Base-by-base conservation (phyloP, 2,329 filamentous ascomycete species). In the Pyricularia sp. region DNA sequence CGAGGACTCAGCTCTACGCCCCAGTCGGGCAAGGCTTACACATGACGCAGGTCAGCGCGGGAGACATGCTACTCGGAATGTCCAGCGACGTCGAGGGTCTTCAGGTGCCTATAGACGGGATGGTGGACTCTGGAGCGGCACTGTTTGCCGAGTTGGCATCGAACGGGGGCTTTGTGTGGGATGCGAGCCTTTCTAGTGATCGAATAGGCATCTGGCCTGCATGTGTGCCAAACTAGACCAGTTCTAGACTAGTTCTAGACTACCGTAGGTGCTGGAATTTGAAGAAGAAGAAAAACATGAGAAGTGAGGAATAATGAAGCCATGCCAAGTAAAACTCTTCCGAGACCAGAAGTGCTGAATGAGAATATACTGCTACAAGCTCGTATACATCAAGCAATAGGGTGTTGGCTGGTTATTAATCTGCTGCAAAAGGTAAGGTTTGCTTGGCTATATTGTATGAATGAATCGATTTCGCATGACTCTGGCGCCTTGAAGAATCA, bases 71-170 rank as follows among this genome's bases (percentile, higher is more conserved):
- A 4, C 58, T 61, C 25, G 58, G 58, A 9, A 61, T 61, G 58
- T 61, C 58, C 58, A 61, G 23, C 58, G 58, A 61, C 58, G 58
- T 61, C 58, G 58, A 61, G 58, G 58, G 58, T n/a, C 58, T 61
- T 26, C 58, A 61, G 23, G 58, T 61, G 58, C 58, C 58, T 11
- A 61, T 61, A 26, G 58, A 61, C 23, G 58, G 58, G 2, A 61
- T 61, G 58, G 58, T 26, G 23, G 58, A 61, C 58, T 26, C 25
- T n/a, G 58, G 58, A 61, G 58, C 58, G 58, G 58, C 58, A 12
- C 23, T 61, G 3, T 61, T 61, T 61, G 58, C n/a, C n/a, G 58
- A 61, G n/a, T 23, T 61, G 25, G 58, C 58, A 26, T 61, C 58
- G n/a, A 61, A 26, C 23, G 58, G 58, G n/a, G 58, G 58, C 58